Evolutionary conservation across 352 stramenopile species (phyloP).

Genomic region (Thalassiosira delicatula): DNA sequence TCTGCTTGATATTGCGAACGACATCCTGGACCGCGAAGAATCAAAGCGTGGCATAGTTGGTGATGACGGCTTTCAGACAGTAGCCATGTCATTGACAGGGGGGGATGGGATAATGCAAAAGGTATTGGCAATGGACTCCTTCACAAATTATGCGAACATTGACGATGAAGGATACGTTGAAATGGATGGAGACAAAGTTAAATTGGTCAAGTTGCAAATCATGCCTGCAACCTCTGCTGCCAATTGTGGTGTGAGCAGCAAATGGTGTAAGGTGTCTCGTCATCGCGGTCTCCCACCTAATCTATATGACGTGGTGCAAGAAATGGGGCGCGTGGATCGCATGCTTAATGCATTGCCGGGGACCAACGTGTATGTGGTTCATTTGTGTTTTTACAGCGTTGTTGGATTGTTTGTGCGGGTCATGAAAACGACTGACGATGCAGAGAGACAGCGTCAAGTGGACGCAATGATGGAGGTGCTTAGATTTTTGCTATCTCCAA

Average conservation of each 20-base stretch:
- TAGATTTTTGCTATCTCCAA: background rate
- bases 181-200: background rate
- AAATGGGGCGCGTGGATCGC: constrained; percentile 33
- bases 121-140: background rate
- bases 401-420: constrained; percentile 16
- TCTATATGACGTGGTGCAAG: constrained; percentile 39
- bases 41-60: too few relatives aligned
- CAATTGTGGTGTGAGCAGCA: constrained; percentile 32
- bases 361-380: constrained; percentile 6
- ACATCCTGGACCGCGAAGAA: background rate
- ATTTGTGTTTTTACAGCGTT: constrained; percentile 4
- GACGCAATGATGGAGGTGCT: constrained; percentile 7
- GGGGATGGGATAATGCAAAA: constrained; percentile 2
- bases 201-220: background rate
- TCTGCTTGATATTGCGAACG: background rate
- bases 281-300: constrained; percentile 12
- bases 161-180: background rate
- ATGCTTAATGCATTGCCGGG: background rate
- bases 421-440: background rate
- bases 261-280: background rate
- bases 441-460: background rate
- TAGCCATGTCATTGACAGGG: background rate
- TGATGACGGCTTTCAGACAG: background rate
- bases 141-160: background rate
- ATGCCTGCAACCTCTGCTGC: constrained; percentile 17